These are phyloP conservation scores for Aspergillus biplanus DNA, from an alignment of 495 filamentous ascomycete genomes.

Conservation along the genomic window DNA sequence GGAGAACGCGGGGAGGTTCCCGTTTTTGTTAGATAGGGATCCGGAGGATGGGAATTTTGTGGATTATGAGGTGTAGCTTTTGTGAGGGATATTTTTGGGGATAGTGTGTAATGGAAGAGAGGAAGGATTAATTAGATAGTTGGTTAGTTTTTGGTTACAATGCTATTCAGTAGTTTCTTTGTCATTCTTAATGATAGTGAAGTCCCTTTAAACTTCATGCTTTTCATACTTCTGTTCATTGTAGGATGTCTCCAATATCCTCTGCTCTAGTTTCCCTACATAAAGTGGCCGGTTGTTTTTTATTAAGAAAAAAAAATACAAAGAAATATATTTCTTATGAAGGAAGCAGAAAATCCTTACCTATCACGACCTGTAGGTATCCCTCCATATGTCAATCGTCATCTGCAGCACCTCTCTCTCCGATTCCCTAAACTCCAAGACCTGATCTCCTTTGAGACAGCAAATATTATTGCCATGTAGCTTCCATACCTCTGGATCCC, in stretches of 20 bases:
- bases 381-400: constrained; percentile 5
- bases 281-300: too few relatives aligned
- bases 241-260: too few relatives aligned
- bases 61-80: constrained; percentile 19
- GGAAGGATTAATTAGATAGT: too few relatives aligned
- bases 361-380: background rate
- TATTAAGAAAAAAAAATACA: too few relatives aligned
- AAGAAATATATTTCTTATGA: too few relatives aligned
- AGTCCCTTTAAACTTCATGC: too few relatives aligned
- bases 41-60: constrained; percentile 37
- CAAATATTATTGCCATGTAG: constrained; percentile 21
- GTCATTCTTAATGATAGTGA: too few relatives aligned
- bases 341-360: background rate
- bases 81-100: background rate
- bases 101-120: too few relatives aligned
- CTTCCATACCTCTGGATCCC: constrained; percentile 15
- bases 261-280: too few relatives aligned
- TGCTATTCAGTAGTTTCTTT: too few relatives aligned
- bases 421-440: background rate
- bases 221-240: too few relatives aligned
- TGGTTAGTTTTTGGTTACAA: too few relatives aligned
- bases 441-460: constrained; percentile 17
- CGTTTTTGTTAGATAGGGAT: constrained; percentile 40
- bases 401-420: constrained; percentile 16
- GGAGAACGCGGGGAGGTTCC: constrained; percentile 31